Percentiles rank a stretch among this genome's conserved stretches.
Conservation (phyloP, 2,329 filamentous ascomycete genomes). For the Pyrenochaeta sp. region DNA sequence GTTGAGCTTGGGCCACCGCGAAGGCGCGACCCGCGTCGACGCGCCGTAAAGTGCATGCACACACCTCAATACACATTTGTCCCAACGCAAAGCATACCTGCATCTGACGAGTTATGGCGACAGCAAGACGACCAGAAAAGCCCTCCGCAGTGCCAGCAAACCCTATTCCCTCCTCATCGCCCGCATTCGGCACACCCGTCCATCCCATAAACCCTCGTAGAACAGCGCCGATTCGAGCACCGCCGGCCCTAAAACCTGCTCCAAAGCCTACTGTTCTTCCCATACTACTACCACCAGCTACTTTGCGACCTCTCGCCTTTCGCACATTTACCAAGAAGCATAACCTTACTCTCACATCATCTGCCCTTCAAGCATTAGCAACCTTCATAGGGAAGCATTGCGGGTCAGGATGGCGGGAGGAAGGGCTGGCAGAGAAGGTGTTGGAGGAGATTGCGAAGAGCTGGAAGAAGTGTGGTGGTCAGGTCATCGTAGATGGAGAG, state of each 20-base stretch:
- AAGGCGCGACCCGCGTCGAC: constrained; percentile 31
- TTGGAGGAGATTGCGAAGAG: constrained; percentile 88
- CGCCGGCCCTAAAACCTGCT: constrained; percentile 61
- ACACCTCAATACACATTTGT: background rate
- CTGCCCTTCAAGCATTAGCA: constrained; percentile 84
- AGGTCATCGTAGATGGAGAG: constrained; percentile 88
- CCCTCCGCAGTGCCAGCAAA: constrained; percentile 53
- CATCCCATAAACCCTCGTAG: constrained; percentile 73
- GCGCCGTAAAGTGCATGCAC: constrained; percentile 29
- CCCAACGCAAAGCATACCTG: background rate
- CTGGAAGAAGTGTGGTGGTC: constrained; percentile 91
- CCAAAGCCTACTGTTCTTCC: constrained; percentile 74
- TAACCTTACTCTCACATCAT: constrained; percentile 88
- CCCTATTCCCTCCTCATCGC: constrained; percentile 84
- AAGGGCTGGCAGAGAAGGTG: constrained; percentile 89
- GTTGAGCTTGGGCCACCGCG: constrained; percentile 15
- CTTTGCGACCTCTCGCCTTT: constrained; percentile 88
- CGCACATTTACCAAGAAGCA: constrained; percentile 98
- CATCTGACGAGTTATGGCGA: constrained; percentile 31
- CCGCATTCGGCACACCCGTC: constrained; percentile 86
- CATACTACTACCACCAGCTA: constrained; percentile 86
- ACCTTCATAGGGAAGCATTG: constrained; percentile 92
- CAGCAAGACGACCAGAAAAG: constrained; percentile 40
- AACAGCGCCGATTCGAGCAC: constrained; percentile 53
- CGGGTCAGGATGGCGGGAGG: constrained; percentile 95